Evolutionary conservation across 371 early-diverging fungal genomes (phyloP).

Genomic region (Nosema bombycis): DNA sequence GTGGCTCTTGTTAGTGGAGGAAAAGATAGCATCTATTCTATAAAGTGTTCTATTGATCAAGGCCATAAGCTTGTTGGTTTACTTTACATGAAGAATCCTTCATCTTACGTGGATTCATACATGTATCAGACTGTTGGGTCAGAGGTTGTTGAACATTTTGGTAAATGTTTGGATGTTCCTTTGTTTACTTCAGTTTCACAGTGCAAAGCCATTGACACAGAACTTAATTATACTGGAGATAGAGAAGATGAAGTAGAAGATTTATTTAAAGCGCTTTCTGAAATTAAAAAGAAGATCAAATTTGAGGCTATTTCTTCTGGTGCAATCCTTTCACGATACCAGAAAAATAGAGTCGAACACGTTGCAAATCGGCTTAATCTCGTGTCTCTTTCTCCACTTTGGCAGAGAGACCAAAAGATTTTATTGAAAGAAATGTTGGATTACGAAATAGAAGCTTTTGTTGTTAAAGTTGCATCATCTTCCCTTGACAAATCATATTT

Average conservation of each 20-base stretch:
- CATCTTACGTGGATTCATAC: conserved; percentile 85
- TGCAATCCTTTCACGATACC: conserved; percentile 92
- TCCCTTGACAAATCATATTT: conserved; percentile 50
- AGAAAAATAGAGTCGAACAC: conserved; percentile 85
- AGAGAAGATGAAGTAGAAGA: conserved; percentile 91
- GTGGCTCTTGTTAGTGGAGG: conserved; percentile 74
- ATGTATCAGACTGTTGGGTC: conserved; percentile 98
- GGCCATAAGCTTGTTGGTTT: conserved; percentile 86
- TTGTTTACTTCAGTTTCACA: conserved; percentile 73
- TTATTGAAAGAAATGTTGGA: conserved; percentile 84
- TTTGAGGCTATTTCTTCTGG: conserved; percentile 85
- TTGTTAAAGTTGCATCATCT: conserved; percentile 87
- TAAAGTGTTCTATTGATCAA: conserved; percentile 82
- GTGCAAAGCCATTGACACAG: conserved; percentile 69
- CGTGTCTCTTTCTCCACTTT: conserved; percentile 78
- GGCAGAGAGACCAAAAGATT: conserved; percentile 78
- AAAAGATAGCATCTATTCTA: conserved; percentile 91
- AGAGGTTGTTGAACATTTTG: conserved; percentile 74
- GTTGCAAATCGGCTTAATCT: conserved; percentile 77
- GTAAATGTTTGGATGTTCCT: conserved; percentile 80
- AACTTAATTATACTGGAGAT: conserved; percentile 65
- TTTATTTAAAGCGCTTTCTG: conserved; percentile 71
- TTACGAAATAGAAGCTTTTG: conserved; percentile 72
- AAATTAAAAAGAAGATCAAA: conserved; percentile 73
- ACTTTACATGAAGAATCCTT: conserved; percentile 74